These are phyloP conservation scores for Mrakiaceae sp. DNA, from an alignment of 1,284 basidiomycete species.

Conservation along the genomic window DNA sequence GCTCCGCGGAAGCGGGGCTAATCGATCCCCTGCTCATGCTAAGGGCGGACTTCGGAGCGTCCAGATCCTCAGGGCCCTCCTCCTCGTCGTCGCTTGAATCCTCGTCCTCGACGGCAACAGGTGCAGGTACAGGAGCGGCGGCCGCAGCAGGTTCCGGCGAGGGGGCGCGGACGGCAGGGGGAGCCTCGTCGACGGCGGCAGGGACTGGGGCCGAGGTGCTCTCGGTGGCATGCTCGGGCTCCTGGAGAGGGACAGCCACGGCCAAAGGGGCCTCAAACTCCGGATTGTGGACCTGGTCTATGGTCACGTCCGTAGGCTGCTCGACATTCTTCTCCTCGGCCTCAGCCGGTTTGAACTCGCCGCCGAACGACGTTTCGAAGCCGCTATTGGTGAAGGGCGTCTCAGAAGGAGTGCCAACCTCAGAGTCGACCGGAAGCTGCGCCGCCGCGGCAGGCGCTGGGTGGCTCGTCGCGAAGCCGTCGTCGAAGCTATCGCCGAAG, in stretches of 20 bases:
- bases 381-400: not conserved
- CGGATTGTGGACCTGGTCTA: not conserved
- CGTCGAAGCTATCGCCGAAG: slow-evolving; percentile 25
- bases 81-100: slow-evolving; percentile 32
- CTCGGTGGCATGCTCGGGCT: slow-evolving; percentile 37
- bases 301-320: not conserved
- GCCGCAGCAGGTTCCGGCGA: not conserved
- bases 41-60: slow-evolving; percentile 18
- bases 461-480: slow-evolving; percentile 18
- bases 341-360: slow-evolving; percentile 19
- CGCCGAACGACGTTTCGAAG: slow-evolving; percentile 19
- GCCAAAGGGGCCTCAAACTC: not conserved
- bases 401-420: not conserved
- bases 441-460: too few species aligned
- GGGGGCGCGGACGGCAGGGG: not conserved
- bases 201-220: slow-evolving; percentile 38
- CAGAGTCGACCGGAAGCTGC: too few species aligned
- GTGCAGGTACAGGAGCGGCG: not conserved
- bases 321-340: not conserved
- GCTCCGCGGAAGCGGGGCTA: slow-evolving; percentile 28
- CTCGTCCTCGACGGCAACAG: slow-evolving; percentile 4
- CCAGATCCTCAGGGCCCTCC: slow-evolving; percentile 36
- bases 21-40: not conserved
- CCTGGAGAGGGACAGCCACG: slow-evolving; percentile 49
- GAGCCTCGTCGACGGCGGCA: slow-evolving; percentile 22